phyloP scores from a whole-genome alignment of 208 protist species.

The Leishmania aethiopica region DNA sequence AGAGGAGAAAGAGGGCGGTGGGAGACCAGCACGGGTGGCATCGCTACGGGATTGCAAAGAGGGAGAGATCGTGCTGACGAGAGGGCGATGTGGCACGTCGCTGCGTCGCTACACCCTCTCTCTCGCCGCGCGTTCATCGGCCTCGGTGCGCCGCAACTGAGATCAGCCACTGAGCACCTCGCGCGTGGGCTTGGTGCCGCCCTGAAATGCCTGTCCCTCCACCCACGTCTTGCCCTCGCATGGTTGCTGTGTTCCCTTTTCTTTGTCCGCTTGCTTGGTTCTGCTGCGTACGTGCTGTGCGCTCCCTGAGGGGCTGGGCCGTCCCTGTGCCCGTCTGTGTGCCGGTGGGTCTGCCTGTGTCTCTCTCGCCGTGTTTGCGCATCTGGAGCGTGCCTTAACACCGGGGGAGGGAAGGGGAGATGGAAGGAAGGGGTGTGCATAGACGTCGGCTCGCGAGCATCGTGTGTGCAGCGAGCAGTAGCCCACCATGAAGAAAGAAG shows the following conservation, averaged over 20 bases:
- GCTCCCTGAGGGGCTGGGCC: neutral
- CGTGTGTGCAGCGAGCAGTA: neutral
- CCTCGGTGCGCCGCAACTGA: neutral
- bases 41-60: neutral
- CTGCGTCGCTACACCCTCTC: neutral
- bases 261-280: neutral
- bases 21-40: neutral
- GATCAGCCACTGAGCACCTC: neutral
- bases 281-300: neutral
- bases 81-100: neutral
- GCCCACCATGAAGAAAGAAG: no score
- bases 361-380: no score
- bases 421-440: neutral
- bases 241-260: neutral
- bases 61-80: neutral
- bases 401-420: neutral
- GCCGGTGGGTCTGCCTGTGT: neutral
- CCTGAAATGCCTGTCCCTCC: no score
- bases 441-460: neutral
- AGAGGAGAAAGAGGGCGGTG: neutral
- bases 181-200: neutral
- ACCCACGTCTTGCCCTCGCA: neutral
- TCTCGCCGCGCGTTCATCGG: neutral
- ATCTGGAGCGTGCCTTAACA: neutral
- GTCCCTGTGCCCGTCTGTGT: neutral